Conservation (phyloP, 768 basidiomycete species). For the Panaeolus papilionaceus region DNA sequence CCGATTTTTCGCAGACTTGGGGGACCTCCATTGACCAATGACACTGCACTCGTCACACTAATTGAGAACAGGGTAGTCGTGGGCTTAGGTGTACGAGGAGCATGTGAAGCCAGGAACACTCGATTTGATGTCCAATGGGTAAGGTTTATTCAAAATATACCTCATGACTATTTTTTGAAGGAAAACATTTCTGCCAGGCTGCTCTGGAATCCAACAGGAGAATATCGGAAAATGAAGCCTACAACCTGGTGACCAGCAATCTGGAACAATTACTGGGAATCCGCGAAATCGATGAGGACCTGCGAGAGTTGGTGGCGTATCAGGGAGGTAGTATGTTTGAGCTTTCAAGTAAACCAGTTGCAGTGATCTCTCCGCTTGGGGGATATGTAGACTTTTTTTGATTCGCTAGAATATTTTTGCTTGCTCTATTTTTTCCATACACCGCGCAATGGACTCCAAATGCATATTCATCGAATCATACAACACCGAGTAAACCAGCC, state of each 20-base stretch:
- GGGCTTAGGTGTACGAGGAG: constrained; percentile 70
- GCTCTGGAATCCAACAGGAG: constrained; percentile 53
- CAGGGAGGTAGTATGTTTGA: constrained; percentile 65
- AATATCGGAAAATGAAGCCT: constrained; percentile 46
- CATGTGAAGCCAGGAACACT: constrained; percentile 77
- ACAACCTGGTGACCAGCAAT: constrained; percentile 51
- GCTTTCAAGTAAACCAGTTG: constrained; percentile 58
- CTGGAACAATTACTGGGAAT: constrained; percentile 48
- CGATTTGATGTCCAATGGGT: constrained; percentile 86
- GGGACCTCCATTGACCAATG: constrained; percentile 75
- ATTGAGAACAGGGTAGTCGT: constrained; percentile 79
- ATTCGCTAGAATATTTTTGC: constrained; percentile 18
- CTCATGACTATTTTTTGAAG: background rate
- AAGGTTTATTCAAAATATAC: constrained; percentile 31
- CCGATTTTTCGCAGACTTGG: constrained; percentile 51
- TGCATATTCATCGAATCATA: constrained; percentile 35
- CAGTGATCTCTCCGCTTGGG: constrained; percentile 58
- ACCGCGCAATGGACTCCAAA: constrained; percentile 7
- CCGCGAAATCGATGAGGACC: constrained; percentile 44
- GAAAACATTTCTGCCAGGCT: constrained; percentile 38
- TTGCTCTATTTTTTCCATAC: background rate
- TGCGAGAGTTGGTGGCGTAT: constrained; percentile 66
- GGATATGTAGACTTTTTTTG: constrained; percentile 58
- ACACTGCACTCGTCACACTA: constrained; percentile 66
- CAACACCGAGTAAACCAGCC: constrained; percentile 73